phyloP scores from a whole-genome alignment of 1,284 basidiomycete species.

The Ganoderma leucocontextum region DNA sequence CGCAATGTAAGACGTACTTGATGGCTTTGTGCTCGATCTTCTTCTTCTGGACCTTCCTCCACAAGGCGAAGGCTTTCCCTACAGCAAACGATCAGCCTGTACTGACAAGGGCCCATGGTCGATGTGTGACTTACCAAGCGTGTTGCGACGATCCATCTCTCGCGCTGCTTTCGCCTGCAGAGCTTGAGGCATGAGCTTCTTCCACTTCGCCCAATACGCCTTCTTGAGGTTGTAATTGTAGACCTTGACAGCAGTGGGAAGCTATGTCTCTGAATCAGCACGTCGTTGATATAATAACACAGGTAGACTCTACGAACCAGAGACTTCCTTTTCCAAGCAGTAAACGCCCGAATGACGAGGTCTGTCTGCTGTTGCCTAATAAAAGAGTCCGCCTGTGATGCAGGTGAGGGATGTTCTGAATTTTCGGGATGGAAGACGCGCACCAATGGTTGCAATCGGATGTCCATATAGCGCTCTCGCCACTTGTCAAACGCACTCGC shows the following conservation, averaged over 20 bases:
- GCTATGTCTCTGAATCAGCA: background rate
- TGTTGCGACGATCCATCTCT: slow-evolving; percentile 60
- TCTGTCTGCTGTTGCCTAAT: slow-evolving; percentile 64
- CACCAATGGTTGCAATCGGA: slow-evolving; percentile 70
- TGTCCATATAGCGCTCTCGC: slow-evolving; percentile 72
- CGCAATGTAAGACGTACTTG: slow-evolving; percentile 61
- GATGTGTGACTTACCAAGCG: slow-evolving; percentile 60
- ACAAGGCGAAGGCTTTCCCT: slow-evolving; percentile 70
- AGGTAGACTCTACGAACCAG: slow-evolving; percentile 56
- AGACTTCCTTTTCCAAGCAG: slow-evolving; percentile 77
- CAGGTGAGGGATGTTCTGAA: slow-evolving; percentile 12
- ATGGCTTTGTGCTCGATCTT: slow-evolving; percentile 81
- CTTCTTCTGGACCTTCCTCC: slow-evolving; percentile 70
- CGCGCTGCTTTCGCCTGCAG: slow-evolving; percentile 70
- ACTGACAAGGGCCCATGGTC: background rate
- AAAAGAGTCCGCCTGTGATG: slow-evolving; percentile 69
- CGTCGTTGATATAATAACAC: background rate
- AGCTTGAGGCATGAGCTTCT: slow-evolving; percentile 71
- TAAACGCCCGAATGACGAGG: slow-evolving; percentile 69
- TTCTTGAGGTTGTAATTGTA: slow-evolving; percentile 66
- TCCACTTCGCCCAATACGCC: slow-evolving; percentile 72
- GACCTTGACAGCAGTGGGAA: slow-evolving; percentile 76
- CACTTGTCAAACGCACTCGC: slow-evolving; percentile 77
- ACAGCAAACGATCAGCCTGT: slow-evolving; percentile 23
- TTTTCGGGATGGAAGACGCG: slow-evolving; percentile 35